Evolutionary conservation across 2,329 filamentous ascomycete species (phyloP).

Genomic region (Calonectria crousiana): DNA sequence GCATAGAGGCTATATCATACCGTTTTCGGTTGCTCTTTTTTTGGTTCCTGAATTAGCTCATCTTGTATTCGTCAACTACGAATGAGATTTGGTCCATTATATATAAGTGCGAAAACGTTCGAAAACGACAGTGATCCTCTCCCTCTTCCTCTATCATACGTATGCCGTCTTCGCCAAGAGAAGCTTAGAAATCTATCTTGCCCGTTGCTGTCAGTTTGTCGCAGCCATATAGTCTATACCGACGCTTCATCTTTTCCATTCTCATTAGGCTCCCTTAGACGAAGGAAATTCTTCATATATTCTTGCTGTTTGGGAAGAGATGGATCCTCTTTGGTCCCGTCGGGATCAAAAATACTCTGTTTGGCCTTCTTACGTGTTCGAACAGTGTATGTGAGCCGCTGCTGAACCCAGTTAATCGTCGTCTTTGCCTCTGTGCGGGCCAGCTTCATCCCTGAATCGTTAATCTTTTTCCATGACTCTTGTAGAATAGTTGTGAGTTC

Average conservation of each 20-base stretch:
- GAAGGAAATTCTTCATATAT: conserved; percentile 63
- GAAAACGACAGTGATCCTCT: neutral
- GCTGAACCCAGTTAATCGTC: conserved; percentile 78
- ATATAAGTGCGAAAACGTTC: neutral
- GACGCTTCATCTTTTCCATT: neutral
- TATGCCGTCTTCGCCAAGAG: neutral
- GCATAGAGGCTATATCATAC: conserved; percentile 52
- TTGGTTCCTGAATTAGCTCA: conserved; percentile 39
- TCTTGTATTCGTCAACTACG: conserved; percentile 43
- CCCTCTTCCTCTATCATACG: neutral
- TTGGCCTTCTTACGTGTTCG: conserved; percentile 72
- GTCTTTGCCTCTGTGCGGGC: conserved; percentile 82
- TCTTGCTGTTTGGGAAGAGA: conserved; percentile 59
- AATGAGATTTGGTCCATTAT: conserved; percentile 33
- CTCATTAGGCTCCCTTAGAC: conserved; percentile 33
- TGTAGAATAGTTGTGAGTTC: conserved; percentile 71
- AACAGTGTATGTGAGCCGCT: conserved; percentile 78
- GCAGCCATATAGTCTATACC: neutral
- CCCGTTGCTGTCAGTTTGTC: neutral
- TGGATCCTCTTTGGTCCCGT: conserved; percentile 50
- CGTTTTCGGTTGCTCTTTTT: conserved; percentile 39
- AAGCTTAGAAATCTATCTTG: neutral
- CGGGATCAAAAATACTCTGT: conserved; percentile 62
- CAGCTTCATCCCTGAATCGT: conserved; percentile 79
- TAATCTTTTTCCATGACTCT: conserved; percentile 71